Evolutionary conservation across 2,329 filamentous ascomycete species (phyloP), one percentile per base, ranked within the genome.

Genomic region (Trichoderma sp.): DNA sequence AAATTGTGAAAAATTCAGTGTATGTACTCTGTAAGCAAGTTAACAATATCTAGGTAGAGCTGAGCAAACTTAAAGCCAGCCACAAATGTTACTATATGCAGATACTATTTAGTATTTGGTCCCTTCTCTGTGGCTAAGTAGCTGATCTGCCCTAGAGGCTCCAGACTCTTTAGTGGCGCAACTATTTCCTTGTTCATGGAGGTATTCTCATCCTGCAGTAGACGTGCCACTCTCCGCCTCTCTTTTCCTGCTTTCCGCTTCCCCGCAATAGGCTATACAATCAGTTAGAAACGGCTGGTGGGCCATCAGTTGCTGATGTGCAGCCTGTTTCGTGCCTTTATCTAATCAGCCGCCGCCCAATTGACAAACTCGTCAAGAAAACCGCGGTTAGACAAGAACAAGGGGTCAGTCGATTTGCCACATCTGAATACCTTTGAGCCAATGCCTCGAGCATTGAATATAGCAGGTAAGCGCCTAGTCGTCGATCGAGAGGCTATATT

Each of bases 401-500:
- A 12, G 9, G 42, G 32, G 4, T 10, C 45, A 15, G 2, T 3
- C 57, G 50, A 12, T 27, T 48, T 19, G 4, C 12, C 13, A 22
- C 22, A 22, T 25, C 6, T 15, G 22, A 48, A 37, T 12, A 60
- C n/a, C 7, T n/a, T 5, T 22, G 22, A 34, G 17, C 27, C 13
- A 64, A 68, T 68, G 67, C 67, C 67, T 15, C 67, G 67, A 34
- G 53, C 59, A 35, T 52, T 68, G 25, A 68, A 64, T 22, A 64
- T 42, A 17, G 59, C 67, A 58, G 59, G 67, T 64, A 45, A 64
- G 67, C 57, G 5, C 25, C 17, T 25, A 12, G 10, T 12, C 6
- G 8, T 54, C 37, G 3, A 27, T 9, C 22, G 39, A 9, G 59
- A 64, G 8, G 4, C 34, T n/a, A 54, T 17, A 19, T 52, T 15